phyloP scores from a whole-genome alignment of 2,329 filamentous ascomycete genomes.

The Cladosporium cucumerinum region DNA sequence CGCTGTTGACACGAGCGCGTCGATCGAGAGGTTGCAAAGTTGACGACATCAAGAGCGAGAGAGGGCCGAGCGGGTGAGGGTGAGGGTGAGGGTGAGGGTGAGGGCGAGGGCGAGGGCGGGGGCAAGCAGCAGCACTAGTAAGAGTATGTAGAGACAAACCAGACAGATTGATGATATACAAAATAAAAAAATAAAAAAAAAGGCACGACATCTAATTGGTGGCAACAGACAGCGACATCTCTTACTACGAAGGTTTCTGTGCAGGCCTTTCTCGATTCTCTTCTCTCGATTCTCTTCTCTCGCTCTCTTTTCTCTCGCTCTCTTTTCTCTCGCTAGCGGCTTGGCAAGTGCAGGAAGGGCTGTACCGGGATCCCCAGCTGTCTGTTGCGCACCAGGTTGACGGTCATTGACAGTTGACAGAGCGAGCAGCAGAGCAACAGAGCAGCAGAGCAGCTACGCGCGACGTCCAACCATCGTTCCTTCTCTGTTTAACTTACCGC shows the following conservation, averaged over 20 bases:
- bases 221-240: neutral
- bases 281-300: neutral
- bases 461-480: neutral
- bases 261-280: neutral
- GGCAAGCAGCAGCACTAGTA: too few species aligned
- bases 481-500: constrained; percentile 6
- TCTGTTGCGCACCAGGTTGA: neutral
- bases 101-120: too few species aligned
- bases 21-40: neutral
- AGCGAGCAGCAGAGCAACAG: too few species aligned
- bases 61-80: neutral
- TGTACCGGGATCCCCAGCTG: neutral
- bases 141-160: neutral
- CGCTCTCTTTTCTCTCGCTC: neutral
- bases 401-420: too few species aligned
- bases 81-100: too few species aligned
- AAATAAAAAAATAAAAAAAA: neutral
- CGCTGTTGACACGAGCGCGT: neutral
- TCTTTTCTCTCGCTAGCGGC: neutral
- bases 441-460: neutral
- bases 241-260: neutral
- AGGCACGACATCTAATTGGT: neutral
- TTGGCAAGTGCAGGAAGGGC: neutral
- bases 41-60: neutral
- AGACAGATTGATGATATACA: neutral